Base-by-base conservation (phyloP, 139 green algal genomes). In the Diplosphaera chodatii region DNA sequence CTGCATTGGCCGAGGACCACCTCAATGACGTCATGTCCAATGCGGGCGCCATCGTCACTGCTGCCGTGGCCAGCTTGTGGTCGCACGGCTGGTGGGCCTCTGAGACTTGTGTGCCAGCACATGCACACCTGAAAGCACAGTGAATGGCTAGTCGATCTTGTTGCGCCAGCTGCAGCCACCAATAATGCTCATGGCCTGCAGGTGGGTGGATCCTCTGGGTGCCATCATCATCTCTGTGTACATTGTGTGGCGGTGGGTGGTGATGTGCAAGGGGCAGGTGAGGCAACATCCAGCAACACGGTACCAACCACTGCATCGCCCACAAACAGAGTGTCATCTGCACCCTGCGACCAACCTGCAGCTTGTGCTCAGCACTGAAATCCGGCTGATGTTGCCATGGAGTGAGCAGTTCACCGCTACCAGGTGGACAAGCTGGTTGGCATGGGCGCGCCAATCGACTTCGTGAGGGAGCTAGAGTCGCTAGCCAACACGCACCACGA, bases 231-330 rank as follows among this genome's bases (percentile, higher is more conserved):
- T 91, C 55, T 80, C 74, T 4, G n/a, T 88, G 25, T 82, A 83
- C 77, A 91, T 93, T 40, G 73, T 91, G 25, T 74, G 55, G 32
- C 80, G 79, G 4, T 93, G 87, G 87, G 62, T 82, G 32, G 64
- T 67, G 20, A 86, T 93, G 32, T 82, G 82, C n/a, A 86, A 85
- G 56, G 71, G 78, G 64, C 85, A 92, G 77, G 79, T 86, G 59
- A 0, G 78, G 4, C n/a, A n/a, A n/a, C n/a, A n/a, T n/a, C n/a
- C n/a, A n/a, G n/a, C n/a, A n/a, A n/a, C n/a, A n/a, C n/a, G n/a
- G n/a, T n/a, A n/a, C n/a, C n/a, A n/a, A n/a, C n/a, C n/a, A n/a
- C n/a, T n/a, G n/a, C n/a, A n/a, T n/a, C n/a, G n/a, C n/a, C n/a
- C n/a, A n/a, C n/a, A n/a, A n/a, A n/a, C n/a, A n/a, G n/a, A n/a